Conservation (phyloP, 2,329 filamentous ascomycete genomes). For the Exserohilum rostratum region DNA sequence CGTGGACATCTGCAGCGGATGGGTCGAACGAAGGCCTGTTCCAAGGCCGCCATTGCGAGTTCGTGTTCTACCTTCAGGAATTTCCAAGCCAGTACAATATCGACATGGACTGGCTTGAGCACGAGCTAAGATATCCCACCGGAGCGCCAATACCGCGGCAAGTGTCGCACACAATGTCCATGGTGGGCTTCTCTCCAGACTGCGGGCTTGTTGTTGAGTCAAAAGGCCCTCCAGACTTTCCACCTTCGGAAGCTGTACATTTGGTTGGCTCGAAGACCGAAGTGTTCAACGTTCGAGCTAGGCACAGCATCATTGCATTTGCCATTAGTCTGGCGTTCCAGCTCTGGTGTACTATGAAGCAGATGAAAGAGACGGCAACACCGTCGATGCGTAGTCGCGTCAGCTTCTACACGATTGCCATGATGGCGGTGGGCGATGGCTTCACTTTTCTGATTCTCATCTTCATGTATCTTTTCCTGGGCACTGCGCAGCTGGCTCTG, state of each 20-base stretch:
- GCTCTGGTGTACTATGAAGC: conserved; percentile 62
- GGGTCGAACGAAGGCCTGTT: conserved; percentile 61
- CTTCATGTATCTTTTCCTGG: conserved; percentile 58
- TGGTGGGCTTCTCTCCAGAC: conserved; percentile 68
- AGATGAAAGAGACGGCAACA: conserved; percentile 69
- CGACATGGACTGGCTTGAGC: conserved; percentile 60
- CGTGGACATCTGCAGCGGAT: conserved; percentile 76
- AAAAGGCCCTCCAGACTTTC: conserved; percentile 62
- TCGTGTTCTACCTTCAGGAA: conserved; percentile 83
- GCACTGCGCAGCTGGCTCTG: conserved; percentile 61
- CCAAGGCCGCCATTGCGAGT: conserved; percentile 83
- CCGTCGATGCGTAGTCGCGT: conserved; percentile 68
- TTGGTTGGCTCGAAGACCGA: conserved; percentile 64
- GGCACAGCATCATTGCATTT: conserved; percentile 61
- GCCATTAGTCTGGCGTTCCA: conserved; percentile 58
- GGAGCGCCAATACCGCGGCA: conserved; percentile 60
- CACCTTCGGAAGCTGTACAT: conserved; percentile 59
- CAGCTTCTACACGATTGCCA: conserved; percentile 68
- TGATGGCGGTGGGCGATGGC: conserved; percentile 67
- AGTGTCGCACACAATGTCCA: conserved; percentile 63
- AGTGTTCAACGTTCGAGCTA: conserved; percentile 58
- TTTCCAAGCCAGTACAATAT: conserved; percentile 27
- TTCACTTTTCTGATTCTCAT: conserved; percentile 63
- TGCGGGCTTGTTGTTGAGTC: conserved; percentile 70
- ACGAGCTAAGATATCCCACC: conserved; percentile 64